These are phyloP conservation scores for Sporisorium iseilematis-ciliati DNA, from an alignment of 1,284 basidiomycete species.

Conservation along the genomic window DNA sequence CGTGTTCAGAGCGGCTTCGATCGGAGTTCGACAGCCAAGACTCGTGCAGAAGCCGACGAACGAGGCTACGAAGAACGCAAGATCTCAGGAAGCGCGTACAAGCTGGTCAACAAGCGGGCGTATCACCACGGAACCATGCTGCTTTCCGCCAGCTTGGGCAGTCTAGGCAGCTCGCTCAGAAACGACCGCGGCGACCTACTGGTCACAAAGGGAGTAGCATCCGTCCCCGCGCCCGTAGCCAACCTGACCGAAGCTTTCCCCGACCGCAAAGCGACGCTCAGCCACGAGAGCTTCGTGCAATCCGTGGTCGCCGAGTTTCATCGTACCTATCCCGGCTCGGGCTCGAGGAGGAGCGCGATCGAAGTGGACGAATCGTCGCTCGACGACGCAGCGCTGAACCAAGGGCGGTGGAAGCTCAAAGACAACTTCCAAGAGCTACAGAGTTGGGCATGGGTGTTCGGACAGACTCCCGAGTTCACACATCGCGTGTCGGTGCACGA, in stretches of 20 bases:
- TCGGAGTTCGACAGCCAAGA: constrained; percentile 60
- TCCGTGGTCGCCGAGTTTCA: constrained; percentile 81
- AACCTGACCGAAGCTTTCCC: constrained; percentile 78
- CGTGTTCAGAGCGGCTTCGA: constrained; percentile 77
- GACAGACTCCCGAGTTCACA: constrained; percentile 92
- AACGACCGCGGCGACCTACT: constrained; percentile 83
- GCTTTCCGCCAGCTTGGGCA: constrained; percentile 72
- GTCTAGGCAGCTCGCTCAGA: constrained; percentile 54
- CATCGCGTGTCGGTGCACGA: constrained; percentile 57
- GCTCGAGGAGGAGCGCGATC: neutral
- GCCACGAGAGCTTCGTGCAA: constrained; percentile 79
- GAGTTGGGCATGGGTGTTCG: constrained; percentile 94
- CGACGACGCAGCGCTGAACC: constrained; percentile 12
- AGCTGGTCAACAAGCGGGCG: constrained; percentile 88
- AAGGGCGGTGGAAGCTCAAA: constrained; percentile 29
- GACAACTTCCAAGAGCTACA: constrained; percentile 70
- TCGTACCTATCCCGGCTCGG: constrained; percentile 73
- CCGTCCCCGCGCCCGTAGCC: constrained; percentile 89
- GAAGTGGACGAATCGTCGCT: constrained; percentile 41
- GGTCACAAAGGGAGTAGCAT: constrained; percentile 84
- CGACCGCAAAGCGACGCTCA: constrained; percentile 69
- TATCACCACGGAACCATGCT: constrained; percentile 99
- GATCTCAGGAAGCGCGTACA: constrained; percentile 98
- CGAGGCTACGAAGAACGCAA: constrained; percentile 70
- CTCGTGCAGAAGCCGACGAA: constrained; percentile 23